phyloP scores from a whole-genome alignment of 2,329 filamentous ascomycete species.

The Cytospora piceicola region DNA sequence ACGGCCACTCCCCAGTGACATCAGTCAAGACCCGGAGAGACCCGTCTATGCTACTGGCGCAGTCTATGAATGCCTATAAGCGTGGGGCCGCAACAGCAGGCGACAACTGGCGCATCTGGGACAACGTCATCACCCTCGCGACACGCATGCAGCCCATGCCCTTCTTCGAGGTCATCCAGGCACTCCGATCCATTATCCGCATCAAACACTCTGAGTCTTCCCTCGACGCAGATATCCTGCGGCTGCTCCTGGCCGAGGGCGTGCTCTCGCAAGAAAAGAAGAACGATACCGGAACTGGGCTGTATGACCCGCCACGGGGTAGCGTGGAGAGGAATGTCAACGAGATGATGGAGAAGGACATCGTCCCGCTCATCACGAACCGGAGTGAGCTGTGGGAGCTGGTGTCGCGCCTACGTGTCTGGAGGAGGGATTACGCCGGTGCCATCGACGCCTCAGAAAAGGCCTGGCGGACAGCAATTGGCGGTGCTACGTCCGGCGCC shows the following conservation, averaged over 20 bases:
- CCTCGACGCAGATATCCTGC: constrained; percentile 74
- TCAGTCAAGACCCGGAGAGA: constrained; percentile 41
- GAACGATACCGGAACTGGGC: constrained; percentile 37
- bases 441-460: constrained; percentile 87
- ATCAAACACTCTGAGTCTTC: constrained; percentile 79
- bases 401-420: constrained; percentile 72
- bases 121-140: constrained; percentile 89
- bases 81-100: constrained; percentile 81
- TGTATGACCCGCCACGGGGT: constrained; percentile 56
- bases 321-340: constrained; percentile 66
- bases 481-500: constrained; percentile 51
- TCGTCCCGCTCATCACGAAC: constrained; percentile 83
- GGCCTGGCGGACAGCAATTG: constrained; percentile 76
- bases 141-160: constrained; percentile 76
- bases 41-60: constrained; percentile 66
- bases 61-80: constrained; percentile 84
- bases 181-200: constrained; percentile 74
- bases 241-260: constrained; percentile 72
- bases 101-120: constrained; percentile 92
- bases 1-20: constrained; percentile 27
- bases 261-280: constrained; percentile 52
- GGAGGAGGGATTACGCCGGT: constrained; percentile 69
- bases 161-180: constrained; percentile 74
- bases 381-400: constrained; percentile 78
- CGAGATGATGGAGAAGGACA: constrained; percentile 71